Evolutionary conservation across 1,139 yeast genomes (phyloP), one percentile per base, ranked within the genome.

Genomic region (Zhuliangozyma parablackwelliae): DNA sequence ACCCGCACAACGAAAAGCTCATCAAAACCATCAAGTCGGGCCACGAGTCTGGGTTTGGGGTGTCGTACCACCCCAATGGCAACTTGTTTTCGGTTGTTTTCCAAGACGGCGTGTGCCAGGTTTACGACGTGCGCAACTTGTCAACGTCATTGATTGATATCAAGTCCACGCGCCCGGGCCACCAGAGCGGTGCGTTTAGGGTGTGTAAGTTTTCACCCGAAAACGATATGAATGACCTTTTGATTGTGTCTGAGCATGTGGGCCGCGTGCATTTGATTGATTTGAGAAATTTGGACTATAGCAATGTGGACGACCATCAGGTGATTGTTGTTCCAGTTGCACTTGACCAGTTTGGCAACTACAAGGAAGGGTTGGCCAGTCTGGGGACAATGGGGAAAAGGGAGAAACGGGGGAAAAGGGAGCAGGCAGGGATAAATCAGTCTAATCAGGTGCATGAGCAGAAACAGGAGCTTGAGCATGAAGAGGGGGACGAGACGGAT

Each of bases 181-280:
- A 45, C 69, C 83, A 59, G 42, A 54, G 66, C 21, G 84, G 85
- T 1, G 82, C 83, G 4, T 78, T 80, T 54, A 58, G 92, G 37
- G 75, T 80, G 41, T 71, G 90, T 54, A 78, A 78, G 75, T 87
- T 86, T 51, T 74, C 90, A 10, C 48, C 48, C 9, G 71, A 78
- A 33, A 83, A 85, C 10, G 51, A 57, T 23, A 69, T 82, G 21
- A 89, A 82, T 50, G 96, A 89, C 57, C 59, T 88, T 42, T 65
- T 89, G 47, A 78, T 85, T 38, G 68, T 89, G 2, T 76, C 86
- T 37, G 97, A 89, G 56, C 96, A 89, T 51, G 85, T 80, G 41
- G 95, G 95, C 1, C 66, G 96, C 38, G 86, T 89, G 3, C 97
- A 89, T 60, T 66, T 88, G 36, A 67, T 89, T 21, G 96, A 89